These are phyloP conservation scores for Pyrenophora seminiperda DNA, from an alignment of 2,329 filamentous ascomycete genomes.

Conservation along the genomic window DNA sequence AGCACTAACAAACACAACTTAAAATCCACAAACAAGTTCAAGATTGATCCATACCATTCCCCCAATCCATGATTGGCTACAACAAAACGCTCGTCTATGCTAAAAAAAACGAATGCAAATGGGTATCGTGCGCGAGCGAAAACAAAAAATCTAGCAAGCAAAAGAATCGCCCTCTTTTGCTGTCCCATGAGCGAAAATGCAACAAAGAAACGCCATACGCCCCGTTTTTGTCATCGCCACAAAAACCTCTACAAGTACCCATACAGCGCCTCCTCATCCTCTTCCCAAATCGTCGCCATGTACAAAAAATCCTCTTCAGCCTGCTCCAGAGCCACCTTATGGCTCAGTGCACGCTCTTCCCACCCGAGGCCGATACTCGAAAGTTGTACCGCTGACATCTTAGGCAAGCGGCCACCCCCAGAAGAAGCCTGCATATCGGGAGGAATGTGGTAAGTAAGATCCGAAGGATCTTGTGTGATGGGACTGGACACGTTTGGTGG, in stretches of 20 bases:
- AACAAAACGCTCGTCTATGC: too few relatives aligned
- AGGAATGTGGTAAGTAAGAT: constrained; percentile 6
- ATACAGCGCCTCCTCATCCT: constrained; percentile 8
- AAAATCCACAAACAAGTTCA: too few relatives aligned
- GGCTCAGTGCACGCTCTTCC: constrained; percentile 10
- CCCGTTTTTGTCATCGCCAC: too few relatives aligned
- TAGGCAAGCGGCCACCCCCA: constrained; percentile 2
- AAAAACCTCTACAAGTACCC: too few relatives aligned
- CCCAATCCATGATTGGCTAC: too few relatives aligned
- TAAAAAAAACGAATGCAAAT: not conserved
- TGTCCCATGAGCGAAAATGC: too few relatives aligned
- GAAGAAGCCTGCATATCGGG: not conserved
- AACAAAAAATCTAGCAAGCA: not conserved
- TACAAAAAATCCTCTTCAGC: constrained; percentile 15
- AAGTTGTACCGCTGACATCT: constrained; percentile 15
- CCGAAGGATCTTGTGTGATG: not conserved
- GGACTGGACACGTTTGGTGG: constrained; percentile 2
- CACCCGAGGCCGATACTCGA: constrained; percentile 11
- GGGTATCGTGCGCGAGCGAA: not conserved
- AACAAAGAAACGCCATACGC: too few relatives aligned
- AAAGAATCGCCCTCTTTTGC: too few relatives aligned
- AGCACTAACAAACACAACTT: too few relatives aligned
- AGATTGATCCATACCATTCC: too few relatives aligned
- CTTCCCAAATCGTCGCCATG: constrained; percentile 6
- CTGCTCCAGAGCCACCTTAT: constrained; percentile 11